These are phyloP conservation scores for Dictyostelium citrinum DNA, from an alignment of 78 protist species.

Conservation along the genomic window DNA sequence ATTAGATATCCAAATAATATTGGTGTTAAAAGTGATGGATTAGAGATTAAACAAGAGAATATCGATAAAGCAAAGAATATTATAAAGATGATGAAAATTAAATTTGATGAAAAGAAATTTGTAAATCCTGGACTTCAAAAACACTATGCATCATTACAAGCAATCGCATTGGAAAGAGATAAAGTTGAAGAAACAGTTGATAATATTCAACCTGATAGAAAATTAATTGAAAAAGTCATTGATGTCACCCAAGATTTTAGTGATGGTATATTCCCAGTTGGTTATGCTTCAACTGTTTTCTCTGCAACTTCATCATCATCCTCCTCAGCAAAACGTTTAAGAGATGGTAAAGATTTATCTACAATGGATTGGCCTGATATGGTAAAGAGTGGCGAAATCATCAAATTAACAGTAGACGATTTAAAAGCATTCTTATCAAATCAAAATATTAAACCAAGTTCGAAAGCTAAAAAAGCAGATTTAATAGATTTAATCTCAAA, in stretches of 20 bases:
- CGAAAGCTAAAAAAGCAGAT: slow-evolving; percentile 66
- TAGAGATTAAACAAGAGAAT: neutral
- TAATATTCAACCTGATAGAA: slow-evolving; percentile 32
- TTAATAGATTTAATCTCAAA: neutral
- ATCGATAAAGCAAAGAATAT: slow-evolving; percentile 61
- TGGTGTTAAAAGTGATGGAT: neutral
- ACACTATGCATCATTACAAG: slow-evolving; percentile 77
- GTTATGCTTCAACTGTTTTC: neutral
- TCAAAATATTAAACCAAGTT: slow-evolving; percentile 12
- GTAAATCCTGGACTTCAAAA: slow-evolving; percentile 56
- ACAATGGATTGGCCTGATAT: slow-evolving; percentile 33
- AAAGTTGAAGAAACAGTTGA: slow-evolving; percentile 45
- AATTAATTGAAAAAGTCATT: neutral
- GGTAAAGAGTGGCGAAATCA: slow-evolving; percentile 24
- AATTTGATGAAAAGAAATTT: slow-evolving; percentile 55
- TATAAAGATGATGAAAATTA: slow-evolving; percentile 51
- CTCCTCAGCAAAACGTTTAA: slow-evolving; percentile 10
- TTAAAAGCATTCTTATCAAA: slow-evolving; percentile 7
- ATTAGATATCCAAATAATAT: slow-evolving; percentile 45
- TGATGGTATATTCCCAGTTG: slow-evolving; percentile 26
- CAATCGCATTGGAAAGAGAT: slow-evolving; percentile 82
- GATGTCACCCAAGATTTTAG: slow-evolving; percentile 14
- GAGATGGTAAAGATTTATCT: slow-evolving; percentile 27
- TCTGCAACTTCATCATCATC: neutral
- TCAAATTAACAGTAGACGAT: slow-evolving; percentile 43